Conservation (phyloP, 495 filamentous ascomycete species). For the Penicillium chermesinum region DNA sequence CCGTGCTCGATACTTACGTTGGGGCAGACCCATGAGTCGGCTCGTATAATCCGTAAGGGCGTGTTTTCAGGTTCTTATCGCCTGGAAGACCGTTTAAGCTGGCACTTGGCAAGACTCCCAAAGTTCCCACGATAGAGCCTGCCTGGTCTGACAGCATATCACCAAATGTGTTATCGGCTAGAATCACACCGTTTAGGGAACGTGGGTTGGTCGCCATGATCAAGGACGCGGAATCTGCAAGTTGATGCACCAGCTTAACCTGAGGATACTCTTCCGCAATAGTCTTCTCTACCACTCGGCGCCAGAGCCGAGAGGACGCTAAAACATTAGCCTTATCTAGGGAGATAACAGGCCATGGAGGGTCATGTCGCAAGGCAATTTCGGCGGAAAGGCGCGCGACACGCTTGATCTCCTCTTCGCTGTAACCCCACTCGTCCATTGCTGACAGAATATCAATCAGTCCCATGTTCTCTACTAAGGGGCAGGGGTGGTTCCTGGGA, state of each 20-base stretch:
- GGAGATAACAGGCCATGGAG: slow-evolving; percentile 42
- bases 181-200: slow-evolving; percentile 44
- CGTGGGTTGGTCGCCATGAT: slow-evolving; percentile 47
- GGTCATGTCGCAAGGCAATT: slow-evolving; percentile 40
- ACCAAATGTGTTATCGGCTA: slow-evolving; percentile 49
- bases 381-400: slow-evolving; percentile 44
- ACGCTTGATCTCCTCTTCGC: slow-evolving; percentile 41
- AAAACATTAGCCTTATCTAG: slow-evolving; percentile 51
- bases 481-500: no score
- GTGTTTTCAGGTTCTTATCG: slow-evolving; percentile 23
- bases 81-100: slow-evolving; percentile 45
- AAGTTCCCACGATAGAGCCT: slow-evolving; percentile 42
- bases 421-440: slow-evolving; percentile 48
- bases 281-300: slow-evolving; percentile 38
- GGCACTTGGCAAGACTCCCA: slow-evolving; percentile 47
- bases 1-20: slow-evolving; percentile 21
- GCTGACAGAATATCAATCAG: slow-evolving; percentile 16
- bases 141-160: slow-evolving; percentile 50
- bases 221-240: slow-evolving; percentile 46
- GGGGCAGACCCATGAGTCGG: slow-evolving; percentile 41
- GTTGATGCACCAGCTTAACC: slow-evolving; percentile 41
- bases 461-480: no score
- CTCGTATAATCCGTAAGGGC: slow-evolving; percentile 38
- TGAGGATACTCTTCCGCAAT: slow-evolving; percentile 46
- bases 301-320: slow-evolving; percentile 46